Evolutionary conservation across 2,329 filamentous ascomycete genomes (phyloP), one percentile per base, ranked within the genome.

Genomic region (Tolypocladium endophyticum): DNA sequence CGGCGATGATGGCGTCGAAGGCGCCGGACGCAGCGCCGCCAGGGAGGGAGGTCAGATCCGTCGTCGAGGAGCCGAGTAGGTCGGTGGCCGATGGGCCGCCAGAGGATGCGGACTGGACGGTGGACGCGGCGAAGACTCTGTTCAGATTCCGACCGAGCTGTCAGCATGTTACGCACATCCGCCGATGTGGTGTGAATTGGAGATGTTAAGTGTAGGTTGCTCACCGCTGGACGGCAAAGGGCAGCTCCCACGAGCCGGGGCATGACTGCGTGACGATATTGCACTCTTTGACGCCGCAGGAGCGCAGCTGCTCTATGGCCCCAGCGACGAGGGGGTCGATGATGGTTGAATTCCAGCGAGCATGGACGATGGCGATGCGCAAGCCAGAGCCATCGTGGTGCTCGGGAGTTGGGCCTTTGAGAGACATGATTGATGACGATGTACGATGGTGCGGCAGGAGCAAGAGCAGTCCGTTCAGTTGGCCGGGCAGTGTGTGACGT

Each of bases 1-100:
- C 89, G 58, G 94, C 92, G 65, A 99, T 92, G 64, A 99, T 86
- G 63, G 94, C 94, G 71, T 97, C 93, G 69, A 97, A 97, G 25
- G 91, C 85, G 59, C 79, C 76, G 60, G 82, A 76, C n/a, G 74
- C 71, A 3, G 75, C 66, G 3, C 76, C 63, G 55, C 74, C 62
- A 25, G 79, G 63, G 23, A 77, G 68, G 18, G 81, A 75, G 35
- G 81, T 78, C 38, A 92, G 81, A 73, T 96, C 89, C 36, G 87
- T 81, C 1, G 88, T 82, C 30, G 80, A 82, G 62, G 84, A 79
- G 66, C 83, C 87, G 59, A 94, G 85, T 56, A 95, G 84, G 75
- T 95, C 90, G 59, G 87, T 88, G 8, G 88, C 89, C 58, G 88
- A 81, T 61, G 83, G 82, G 56, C 79, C 80, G 62, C 86, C 76